These are phyloP conservation scores for Ormosia emarginata DNA, from an alignment of 306 rosid species.

Conservation along the genomic window DNA sequence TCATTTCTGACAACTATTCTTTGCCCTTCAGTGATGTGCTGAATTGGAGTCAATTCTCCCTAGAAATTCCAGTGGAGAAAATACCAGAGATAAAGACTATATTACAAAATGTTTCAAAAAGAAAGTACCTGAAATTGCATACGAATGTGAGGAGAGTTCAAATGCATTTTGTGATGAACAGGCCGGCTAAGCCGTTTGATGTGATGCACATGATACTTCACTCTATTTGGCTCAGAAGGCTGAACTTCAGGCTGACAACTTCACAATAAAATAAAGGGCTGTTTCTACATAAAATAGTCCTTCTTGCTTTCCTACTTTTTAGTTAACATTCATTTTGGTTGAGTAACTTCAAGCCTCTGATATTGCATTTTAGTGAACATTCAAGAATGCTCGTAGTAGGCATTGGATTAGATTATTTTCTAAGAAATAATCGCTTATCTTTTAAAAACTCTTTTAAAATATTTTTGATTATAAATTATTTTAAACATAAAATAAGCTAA, in stretches of 20 bases:
- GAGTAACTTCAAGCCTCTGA: background rate
- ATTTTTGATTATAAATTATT: too few relatives aligned
- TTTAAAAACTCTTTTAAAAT: too few relatives aligned
- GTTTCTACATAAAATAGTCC: background rate
- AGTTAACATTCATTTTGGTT: background rate
- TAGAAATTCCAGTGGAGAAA: slow-evolving; percentile 42
- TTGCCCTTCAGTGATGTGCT: slow-evolving; percentile 75
- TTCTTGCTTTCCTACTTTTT: background rate
- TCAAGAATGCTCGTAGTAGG: too few relatives aligned
- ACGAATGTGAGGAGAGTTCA: slow-evolving; percentile 38
- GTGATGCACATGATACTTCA: slow-evolving; percentile 72
- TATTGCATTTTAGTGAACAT: background rate
- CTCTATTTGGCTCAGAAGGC: slow-evolving; percentile 69
- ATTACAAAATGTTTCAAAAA: slow-evolving; percentile 38
- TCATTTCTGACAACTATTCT: slow-evolving; percentile 50
- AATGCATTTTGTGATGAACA: slow-evolving; percentile 61
- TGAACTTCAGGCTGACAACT: slow-evolving; percentile 27
- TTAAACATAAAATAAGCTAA: too few relatives aligned
- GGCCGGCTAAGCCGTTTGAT: slow-evolving; percentile 69
- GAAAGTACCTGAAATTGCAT: slow-evolving; percentile 43
- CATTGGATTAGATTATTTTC: too few relatives aligned
- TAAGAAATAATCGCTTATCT: too few relatives aligned
- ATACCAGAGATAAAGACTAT: slow-evolving; percentile 56
- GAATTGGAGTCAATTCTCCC: slow-evolving; percentile 63
- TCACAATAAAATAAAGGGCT: slow-evolving; percentile 6